Conservation (phyloP, 106 monocot species). For the Xerophyta viscosa region DNA sequence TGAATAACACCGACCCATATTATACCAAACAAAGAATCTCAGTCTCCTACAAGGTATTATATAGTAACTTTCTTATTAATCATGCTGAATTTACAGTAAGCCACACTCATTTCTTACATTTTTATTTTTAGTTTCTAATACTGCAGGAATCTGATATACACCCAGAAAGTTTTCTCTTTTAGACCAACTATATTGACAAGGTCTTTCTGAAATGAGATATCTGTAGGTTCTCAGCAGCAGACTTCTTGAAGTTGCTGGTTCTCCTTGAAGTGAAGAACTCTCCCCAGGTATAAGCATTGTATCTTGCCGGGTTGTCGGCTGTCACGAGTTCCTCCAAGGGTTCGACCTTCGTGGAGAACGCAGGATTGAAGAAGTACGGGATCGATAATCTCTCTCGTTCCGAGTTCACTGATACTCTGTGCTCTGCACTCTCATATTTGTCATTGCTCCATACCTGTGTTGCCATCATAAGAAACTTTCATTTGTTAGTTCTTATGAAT, state of each 20-base stretch:
- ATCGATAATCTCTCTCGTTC: slow-evolving; percentile 62
- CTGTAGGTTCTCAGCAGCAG: slow-evolving; percentile 49
- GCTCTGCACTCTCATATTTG: slow-evolving; percentile 64
- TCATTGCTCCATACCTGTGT: slow-evolving; percentile 86
- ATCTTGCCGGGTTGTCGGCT: slow-evolving; percentile 31
- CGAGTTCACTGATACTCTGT: slow-evolving; percentile 59
- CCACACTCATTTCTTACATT: too few relatives aligned
- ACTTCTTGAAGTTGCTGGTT: slow-evolving; percentile 49
- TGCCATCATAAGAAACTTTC: too few relatives aligned
- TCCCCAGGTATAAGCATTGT: slow-evolving; percentile 48
- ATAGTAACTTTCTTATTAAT: too few relatives aligned
- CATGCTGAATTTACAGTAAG: too few relatives aligned
- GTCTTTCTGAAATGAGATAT: slow-evolving; percentile 49
- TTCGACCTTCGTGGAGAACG: slow-evolving; percentile 22
- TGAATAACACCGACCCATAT: too few relatives aligned
- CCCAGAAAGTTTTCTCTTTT: too few relatives aligned
- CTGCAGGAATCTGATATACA: too few relatives aligned
- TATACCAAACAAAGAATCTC: too few relatives aligned
- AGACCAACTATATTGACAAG: background rate
- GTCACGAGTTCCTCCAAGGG: slow-evolving; percentile 47
- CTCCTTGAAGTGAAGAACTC: slow-evolving; percentile 36
- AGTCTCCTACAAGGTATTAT: too few relatives aligned
- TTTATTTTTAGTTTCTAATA: too few relatives aligned
- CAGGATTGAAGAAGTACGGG: slow-evolving; percentile 69
- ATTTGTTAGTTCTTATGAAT: too few relatives aligned